Base-by-base conservation (phyloP, 768 basidiomycete genomes). In the Phaeotremella fagi region DNA sequence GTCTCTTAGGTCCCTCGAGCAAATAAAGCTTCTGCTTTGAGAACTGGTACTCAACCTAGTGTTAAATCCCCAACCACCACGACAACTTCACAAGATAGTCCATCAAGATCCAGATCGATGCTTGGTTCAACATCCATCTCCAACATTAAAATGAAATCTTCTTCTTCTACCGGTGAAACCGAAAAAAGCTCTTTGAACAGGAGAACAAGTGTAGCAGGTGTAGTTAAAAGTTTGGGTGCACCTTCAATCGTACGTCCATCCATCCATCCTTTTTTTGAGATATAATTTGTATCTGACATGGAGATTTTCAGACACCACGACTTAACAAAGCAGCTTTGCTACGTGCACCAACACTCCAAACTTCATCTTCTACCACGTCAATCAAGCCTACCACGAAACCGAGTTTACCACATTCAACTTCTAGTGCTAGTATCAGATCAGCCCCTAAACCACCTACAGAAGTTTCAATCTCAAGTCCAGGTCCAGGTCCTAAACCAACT, bases 211-310 rank as follows among this genome's bases (percentile, higher is more conserved):
- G 36, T 63, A 14, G 36, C 43, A n/a, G 55, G 53, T 29, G 28
- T 36, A 5, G 45, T 66, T 7, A 60, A 49, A 28, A 63, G 61
- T 49, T 33, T 66, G 20, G 64, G 50, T 1, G 56, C 54, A 11
- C 64, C 64, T 15, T 55, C 53, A 35, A 66, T 63, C 12, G 64
- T 66, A 31, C 33, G 64, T 59, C 11, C 4, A 0, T 2, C n/a
- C n/a, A n/a, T n/a, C n/a, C n/a, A n/a, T n/a, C n/a, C n/a, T n/a
- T n/a, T n/a, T n/a, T n/a, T n/a, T n/a, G 15, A 37, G 9, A 36
- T 7, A 25, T 16, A 42, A 26, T 16, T 28, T 5, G 26, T 28
- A 37, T n/a, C 36, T 42, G 28, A 44, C 41, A 9, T 16, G 15
- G 1, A n/a, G 9, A 3, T 29, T n/a, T n/a, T 2, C 35, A 66